Percentiles rank a stretch among this genome's conserved stretches.
These are phyloP conservation scores for Capronia americana DNA, from an alignment of 2,329 filamentous ascomycete genomes.

Conservation along the genomic window DNA sequence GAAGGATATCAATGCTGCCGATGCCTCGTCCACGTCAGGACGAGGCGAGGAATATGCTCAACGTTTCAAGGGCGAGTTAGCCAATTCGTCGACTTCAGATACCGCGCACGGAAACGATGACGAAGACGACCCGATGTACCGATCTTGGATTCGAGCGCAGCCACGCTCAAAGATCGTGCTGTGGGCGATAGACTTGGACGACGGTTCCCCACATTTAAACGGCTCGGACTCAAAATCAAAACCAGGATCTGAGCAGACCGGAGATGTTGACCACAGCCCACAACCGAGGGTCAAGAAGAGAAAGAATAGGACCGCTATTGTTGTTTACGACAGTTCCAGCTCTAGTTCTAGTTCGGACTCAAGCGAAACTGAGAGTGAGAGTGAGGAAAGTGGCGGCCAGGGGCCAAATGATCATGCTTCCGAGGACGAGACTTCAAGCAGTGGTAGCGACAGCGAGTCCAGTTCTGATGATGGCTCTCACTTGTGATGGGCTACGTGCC, in stretches of 20 bases:
- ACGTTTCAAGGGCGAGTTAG: slow-evolving; percentile 21
- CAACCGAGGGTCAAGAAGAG: slow-evolving; percentile 46
- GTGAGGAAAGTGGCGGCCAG: slow-evolving; percentile 7
- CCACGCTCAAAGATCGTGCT: slow-evolving; percentile 31
- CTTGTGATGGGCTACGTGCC: not conserved
- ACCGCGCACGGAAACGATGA: slow-evolving; percentile 51
- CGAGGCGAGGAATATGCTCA: slow-evolving; percentile 21
- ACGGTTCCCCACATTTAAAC: not conserved
- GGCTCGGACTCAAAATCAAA: slow-evolving; percentile 21
- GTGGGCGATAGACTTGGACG: slow-evolving; percentile 39
- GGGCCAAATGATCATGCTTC: slow-evolving; percentile 51
- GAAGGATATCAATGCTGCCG: not conserved
- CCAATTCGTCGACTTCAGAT: not conserved
- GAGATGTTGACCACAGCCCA: slow-evolving; percentile 21
- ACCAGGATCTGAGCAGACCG: slow-evolving; percentile 18
- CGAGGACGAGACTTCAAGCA: slow-evolving; percentile 80
- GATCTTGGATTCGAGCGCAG: slow-evolving; percentile 26
- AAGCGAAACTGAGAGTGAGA: slow-evolving; percentile 27
- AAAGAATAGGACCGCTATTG: slow-evolving; percentile 51
- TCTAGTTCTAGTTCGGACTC: slow-evolving; percentile 44
- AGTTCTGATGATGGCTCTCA: slow-evolving; percentile 16
- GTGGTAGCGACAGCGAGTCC: slow-evolving; percentile 57
- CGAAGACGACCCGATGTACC: slow-evolving; percentile 36
- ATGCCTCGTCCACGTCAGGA: not conserved
- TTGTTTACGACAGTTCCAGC: slow-evolving; percentile 42